phyloP scores from a whole-genome alignment of 108 stramenopile species.

The Nannochloropsis salina region DNA sequence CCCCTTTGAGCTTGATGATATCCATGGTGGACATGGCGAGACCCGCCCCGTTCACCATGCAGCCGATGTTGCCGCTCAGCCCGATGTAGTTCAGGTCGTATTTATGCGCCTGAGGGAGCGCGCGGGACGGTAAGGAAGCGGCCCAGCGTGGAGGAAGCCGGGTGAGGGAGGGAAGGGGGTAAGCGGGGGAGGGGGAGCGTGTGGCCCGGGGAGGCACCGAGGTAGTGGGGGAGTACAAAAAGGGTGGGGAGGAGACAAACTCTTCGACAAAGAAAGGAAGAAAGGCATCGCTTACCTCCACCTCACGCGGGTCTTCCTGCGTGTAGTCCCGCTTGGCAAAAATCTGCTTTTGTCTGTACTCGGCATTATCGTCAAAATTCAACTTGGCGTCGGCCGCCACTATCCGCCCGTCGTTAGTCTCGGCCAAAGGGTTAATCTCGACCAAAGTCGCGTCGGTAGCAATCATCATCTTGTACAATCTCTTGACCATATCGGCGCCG shows the following conservation, averaged over 20 bases:
- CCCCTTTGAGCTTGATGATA: constrained; percentile 85
- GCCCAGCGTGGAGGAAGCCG: background rate
- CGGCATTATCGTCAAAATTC: constrained; percentile 83
- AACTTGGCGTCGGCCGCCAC: constrained; percentile 80
- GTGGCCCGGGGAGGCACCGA: background rate
- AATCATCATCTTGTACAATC: constrained; percentile 72
- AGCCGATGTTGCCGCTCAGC: constrained; percentile 89
- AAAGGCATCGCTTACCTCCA: constrained; percentile 48
- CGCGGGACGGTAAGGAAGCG: background rate
- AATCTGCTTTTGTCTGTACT: constrained; percentile 69
- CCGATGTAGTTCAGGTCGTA: constrained; percentile 91
- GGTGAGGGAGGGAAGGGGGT: background rate
- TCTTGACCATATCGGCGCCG: constrained; percentile 59
- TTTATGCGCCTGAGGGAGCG: constrained; percentile 63
- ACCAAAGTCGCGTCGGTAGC: constrained; percentile 74
- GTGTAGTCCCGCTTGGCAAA: constrained; percentile 65
- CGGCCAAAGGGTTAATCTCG: constrained; percentile 86
- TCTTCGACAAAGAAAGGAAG: constrained; percentile 24
- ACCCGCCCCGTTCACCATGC: constrained; percentile 96
- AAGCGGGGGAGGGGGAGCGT: background rate
- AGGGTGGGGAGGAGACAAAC: background rate
- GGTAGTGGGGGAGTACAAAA: background rate
- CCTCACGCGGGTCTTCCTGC: constrained; percentile 81
- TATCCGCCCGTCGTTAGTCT: constrained; percentile 61
- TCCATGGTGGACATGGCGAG: constrained; percentile 95